Conservation (phyloP, 768 basidiomycete genomes). For the Kwoniella bestiolae region DNA sequence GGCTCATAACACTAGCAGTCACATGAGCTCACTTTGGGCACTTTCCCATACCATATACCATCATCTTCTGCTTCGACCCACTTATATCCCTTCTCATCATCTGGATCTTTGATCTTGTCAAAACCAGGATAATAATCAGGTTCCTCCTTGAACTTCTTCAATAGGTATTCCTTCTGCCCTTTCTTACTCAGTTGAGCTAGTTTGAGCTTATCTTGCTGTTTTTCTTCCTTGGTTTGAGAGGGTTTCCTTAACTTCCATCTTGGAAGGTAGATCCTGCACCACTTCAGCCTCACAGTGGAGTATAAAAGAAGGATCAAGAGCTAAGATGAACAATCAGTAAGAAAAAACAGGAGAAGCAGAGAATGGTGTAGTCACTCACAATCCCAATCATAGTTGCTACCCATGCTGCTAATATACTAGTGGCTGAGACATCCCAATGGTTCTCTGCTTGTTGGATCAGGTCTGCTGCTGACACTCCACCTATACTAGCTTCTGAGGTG, state of each 20-base stretch:
- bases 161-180: not conserved
- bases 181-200: not conserved
- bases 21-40: constrained; percentile 12
- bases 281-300: constrained; percentile 25
- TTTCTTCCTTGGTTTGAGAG: constrained; percentile 9
- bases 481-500: constrained; percentile 1
- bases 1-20: not conserved
- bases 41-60: constrained; percentile 16
- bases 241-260: constrained; percentile 27
- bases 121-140: constrained; percentile 16
- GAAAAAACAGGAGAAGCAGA: not conserved
- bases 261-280: constrained; percentile 31
- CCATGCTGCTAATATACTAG: constrained; percentile 45
- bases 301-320: constrained; percentile 29
- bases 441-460: constrained; percentile 41
- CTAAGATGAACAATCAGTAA: constrained; percentile 4
- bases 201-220: not conserved
- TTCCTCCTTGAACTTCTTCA: constrained; percentile 6
- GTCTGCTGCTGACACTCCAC: constrained; percentile 21
- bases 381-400: constrained; percentile 29
- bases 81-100: not conserved
- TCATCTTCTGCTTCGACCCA: constrained; percentile 1
- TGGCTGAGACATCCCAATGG: constrained; percentile 42
- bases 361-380: constrained; percentile 27
- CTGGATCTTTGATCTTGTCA: not conserved